Evolutionary conservation across 2,329 filamentous ascomycete species (phyloP).

Genomic region (Fusarium caatingaense): DNA sequence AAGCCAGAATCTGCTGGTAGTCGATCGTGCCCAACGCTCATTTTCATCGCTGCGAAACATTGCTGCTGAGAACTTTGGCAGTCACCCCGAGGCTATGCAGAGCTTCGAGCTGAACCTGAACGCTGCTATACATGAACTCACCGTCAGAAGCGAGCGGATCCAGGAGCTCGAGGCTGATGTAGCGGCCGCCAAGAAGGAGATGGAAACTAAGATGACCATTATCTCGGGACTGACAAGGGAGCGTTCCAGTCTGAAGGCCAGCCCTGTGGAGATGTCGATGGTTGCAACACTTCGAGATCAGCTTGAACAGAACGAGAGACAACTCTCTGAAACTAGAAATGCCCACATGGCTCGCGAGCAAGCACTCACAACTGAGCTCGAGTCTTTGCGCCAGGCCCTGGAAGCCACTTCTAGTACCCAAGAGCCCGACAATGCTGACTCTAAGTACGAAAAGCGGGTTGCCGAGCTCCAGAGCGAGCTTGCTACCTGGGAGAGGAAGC

Average conservation of each 20-base stretch:
- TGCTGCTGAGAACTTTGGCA: conserved; percentile 85
- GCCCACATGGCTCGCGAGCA: conserved; percentile 79
- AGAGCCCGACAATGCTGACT: conserved; percentile 48
- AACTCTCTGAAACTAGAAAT: conserved; percentile 79
- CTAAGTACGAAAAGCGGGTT: conserved; percentile 68
- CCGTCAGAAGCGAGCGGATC: conserved; percentile 86
- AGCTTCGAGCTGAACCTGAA: conserved; percentile 94
- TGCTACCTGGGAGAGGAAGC: conserved; percentile 78
- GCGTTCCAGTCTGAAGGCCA: conserved; percentile 85
- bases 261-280: conserved; percentile 90
- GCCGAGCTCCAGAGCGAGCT: conserved; percentile 77
- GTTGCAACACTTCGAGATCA: conserved; percentile 89
- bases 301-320: conserved; percentile 85
- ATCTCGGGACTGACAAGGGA: conserved; percentile 95
- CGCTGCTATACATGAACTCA: conserved; percentile 90
- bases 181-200: conserved; percentile 86
- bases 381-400: conserved; percentile 70
- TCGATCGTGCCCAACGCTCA: conserved; percentile 91
- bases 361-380: conserved; percentile 78
- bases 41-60: conserved; percentile 91
- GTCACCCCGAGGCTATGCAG: conserved; percentile 84
- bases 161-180: conserved; percentile 90
- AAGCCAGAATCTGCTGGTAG: conserved; percentile 86
- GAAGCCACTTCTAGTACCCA: conserved; percentile 42
- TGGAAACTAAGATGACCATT: conserved; percentile 96